These are phyloP conservation scores for Gonapodya prolifera DNA, from an alignment of 192 early-diverging fungal genomes.

Conservation along the genomic window DNA sequence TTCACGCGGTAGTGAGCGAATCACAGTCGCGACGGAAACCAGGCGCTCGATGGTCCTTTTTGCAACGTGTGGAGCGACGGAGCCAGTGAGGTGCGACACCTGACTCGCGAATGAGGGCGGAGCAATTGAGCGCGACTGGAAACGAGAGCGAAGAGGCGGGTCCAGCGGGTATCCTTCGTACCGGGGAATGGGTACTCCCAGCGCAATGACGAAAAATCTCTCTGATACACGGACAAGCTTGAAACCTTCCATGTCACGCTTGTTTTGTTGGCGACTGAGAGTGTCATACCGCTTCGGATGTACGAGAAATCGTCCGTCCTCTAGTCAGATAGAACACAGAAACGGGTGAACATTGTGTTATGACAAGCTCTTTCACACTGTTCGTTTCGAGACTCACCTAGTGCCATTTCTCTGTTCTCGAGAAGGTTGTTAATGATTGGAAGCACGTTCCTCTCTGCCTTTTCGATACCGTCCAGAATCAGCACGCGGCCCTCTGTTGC, in stretches of 20 bases:
- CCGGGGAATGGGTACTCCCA: conserved; percentile 59
- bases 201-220: conserved; percentile 57
- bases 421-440: conserved; percentile 75
- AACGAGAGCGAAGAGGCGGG: conserved; percentile 67
- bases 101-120: conserved; percentile 25
- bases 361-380: too few species aligned
- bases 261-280: conserved; percentile 29
- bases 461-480: conserved; percentile 57
- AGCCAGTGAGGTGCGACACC: conserved; percentile 25
- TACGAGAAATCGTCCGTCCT: conserved; percentile 70
- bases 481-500: conserved; percentile 48
- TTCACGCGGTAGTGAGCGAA: conserved; percentile 28
- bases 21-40: conserved; percentile 36
- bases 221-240: conserved; percentile 54
- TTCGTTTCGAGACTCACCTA: conserved; percentile 13
- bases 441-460: conserved; percentile 72
- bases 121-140: conserved; percentile 48
- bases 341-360: too few species aligned
- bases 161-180: conserved; percentile 59
- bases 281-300: conserved; percentile 53
- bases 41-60: conserved; percentile 33
- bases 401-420: conserved; percentile 73
- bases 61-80: conserved; percentile 25
- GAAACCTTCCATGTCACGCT: conserved; percentile 32
- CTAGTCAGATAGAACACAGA: too few species aligned